phyloP scores from a whole-genome alignment of 371 early-diverging fungal species.

The Entomophthora muscae region DNA sequence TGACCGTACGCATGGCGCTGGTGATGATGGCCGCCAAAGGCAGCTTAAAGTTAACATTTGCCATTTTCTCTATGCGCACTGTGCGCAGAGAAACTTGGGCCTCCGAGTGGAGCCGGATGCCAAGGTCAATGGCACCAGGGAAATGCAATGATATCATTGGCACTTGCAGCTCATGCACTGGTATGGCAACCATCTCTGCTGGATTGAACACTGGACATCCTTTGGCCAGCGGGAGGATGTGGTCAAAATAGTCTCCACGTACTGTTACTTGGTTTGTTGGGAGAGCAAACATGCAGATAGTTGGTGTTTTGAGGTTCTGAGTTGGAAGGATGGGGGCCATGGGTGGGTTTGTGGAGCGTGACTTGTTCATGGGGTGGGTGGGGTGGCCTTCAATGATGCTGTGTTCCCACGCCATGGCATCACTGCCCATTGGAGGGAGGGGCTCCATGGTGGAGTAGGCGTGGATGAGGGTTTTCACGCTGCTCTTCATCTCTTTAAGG shows the following conservation, averaged over 20 bases:
- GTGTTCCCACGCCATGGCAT: conserved; percentile 8
- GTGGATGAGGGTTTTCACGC: conserved; percentile 14
- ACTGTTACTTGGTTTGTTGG: conserved; percentile 24
- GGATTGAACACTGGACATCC: conserved; percentile 12
- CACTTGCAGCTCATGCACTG: conserved; percentile 45
- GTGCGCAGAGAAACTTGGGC: conserved; percentile 50
- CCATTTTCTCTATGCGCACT: conserved; percentile 26
- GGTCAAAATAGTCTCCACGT: conserved; percentile 29
- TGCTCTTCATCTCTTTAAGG: conserved; percentile 17
- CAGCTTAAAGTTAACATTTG: conserved; percentile 30
- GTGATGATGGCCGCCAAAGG: conserved; percentile 48
- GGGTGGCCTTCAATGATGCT: conserved; percentile 42
- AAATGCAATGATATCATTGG: conserved; percentile 35
- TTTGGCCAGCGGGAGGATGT: conserved; percentile 16
- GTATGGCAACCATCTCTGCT: conserved; percentile 23
- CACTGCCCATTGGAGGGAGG: neutral
- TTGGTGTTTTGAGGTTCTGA: conserved; percentile 24
- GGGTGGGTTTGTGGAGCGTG: conserved; percentile 37
- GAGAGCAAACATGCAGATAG: conserved; percentile 27
- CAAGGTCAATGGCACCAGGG: conserved; percentile 22
- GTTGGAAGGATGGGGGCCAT: conserved; percentile 25
- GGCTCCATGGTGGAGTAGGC: neutral
- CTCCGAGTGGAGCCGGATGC: conserved; percentile 21
- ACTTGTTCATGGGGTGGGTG: conserved; percentile 64
- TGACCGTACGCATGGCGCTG: conserved; percentile 53